These are phyloP conservation scores for Mycogone perniciosa DNA, from an alignment of 2,329 filamentous ascomycete species.

Conservation along the genomic window DNA sequence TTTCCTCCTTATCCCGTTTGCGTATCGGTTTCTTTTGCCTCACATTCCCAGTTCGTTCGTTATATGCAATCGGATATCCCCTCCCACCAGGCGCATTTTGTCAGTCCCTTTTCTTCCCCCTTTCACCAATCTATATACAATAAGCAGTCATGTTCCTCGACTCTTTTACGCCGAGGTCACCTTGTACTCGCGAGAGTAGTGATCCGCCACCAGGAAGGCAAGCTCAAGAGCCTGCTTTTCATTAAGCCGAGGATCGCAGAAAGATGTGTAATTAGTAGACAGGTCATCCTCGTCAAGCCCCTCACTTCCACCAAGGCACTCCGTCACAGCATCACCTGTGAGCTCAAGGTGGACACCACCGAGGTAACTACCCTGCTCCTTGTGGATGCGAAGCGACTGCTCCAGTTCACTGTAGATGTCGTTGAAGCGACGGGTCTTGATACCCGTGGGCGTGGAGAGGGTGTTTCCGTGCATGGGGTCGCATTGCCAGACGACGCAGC, in stretches of 20 bases:
- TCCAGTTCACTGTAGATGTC: slow-evolving; percentile 85
- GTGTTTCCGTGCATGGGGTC: slow-evolving; percentile 96
- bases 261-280: slow-evolving; percentile 86
- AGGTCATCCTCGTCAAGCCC: slow-evolving; percentile 83
- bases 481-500: slow-evolving; percentile 86
- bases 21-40: too few species aligned
- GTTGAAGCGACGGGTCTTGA: slow-evolving; percentile 89
- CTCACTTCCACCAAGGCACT: slow-evolving; percentile 87
- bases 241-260: slow-evolving; percentile 91
- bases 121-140: background rate
- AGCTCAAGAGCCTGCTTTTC: slow-evolving; percentile 96
- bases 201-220: slow-evolving; percentile 86
- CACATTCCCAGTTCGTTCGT: too few species aligned
- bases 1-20: too few species aligned
- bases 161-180: background rate
- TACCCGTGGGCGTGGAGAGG: slow-evolving; percentile 60
- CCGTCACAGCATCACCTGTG: slow-evolving; percentile 92
- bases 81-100: background rate
- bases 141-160: background rate
- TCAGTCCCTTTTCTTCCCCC: background rate
- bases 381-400: slow-evolving; percentile 78
- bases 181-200: slow-evolving; percentile 46
- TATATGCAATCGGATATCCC: too few species aligned
- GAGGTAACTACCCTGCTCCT: slow-evolving; percentile 74
- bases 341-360: slow-evolving; percentile 93